A percentile compares a stretch with the other conserved stretches of the same genome.
Evolutionary conservation across 306 rosid species (phyloP).

Genomic region (Leucaena leucocephala): DNA sequence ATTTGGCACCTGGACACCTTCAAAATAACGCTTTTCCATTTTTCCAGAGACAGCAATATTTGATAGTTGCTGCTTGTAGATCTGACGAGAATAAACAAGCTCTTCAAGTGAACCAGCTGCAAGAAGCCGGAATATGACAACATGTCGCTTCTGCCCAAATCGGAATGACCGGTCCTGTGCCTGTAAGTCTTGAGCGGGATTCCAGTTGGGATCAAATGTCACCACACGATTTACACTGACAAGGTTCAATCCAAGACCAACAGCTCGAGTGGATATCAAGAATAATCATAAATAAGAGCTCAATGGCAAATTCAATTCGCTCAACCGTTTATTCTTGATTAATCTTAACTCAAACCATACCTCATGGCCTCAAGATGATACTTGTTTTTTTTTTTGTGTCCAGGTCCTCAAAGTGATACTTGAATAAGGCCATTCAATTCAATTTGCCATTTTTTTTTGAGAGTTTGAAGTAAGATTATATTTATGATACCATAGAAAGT

Average conservation of each 20-base stretch:
- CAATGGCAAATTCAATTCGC: constrained; percentile 45
- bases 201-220: constrained; percentile 97
- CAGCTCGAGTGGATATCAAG: constrained; percentile 94
- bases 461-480: too few species aligned
- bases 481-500: too few species aligned
- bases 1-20: constrained; percentile 87
- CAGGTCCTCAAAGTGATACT: too few species aligned
- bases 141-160: constrained; percentile 92
- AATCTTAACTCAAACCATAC: too few species aligned
- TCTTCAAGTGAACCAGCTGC: constrained; percentile 96
- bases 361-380: too few species aligned
- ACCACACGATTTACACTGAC: constrained; percentile 97
- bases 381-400: too few species aligned
- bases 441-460: too few species aligned
- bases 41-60: constrained; percentile 94
- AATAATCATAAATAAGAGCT: constrained; percentile 45
- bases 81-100: constrained; percentile 91
- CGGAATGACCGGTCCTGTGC: constrained; percentile 98
- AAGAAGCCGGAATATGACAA: constrained; percentile 86
- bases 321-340: too few species aligned
- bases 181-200: constrained; percentile 95
- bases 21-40: constrained; percentile 91
- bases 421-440: too few species aligned
- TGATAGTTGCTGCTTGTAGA: constrained; percentile 93
- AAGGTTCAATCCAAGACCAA: constrained; percentile 96